A percentile compares a stretch with the other conserved stretches of the same genome.
Conservation (phyloP, 176 grass and related monocot genomes). For the Hordeum marinum region DNA sequence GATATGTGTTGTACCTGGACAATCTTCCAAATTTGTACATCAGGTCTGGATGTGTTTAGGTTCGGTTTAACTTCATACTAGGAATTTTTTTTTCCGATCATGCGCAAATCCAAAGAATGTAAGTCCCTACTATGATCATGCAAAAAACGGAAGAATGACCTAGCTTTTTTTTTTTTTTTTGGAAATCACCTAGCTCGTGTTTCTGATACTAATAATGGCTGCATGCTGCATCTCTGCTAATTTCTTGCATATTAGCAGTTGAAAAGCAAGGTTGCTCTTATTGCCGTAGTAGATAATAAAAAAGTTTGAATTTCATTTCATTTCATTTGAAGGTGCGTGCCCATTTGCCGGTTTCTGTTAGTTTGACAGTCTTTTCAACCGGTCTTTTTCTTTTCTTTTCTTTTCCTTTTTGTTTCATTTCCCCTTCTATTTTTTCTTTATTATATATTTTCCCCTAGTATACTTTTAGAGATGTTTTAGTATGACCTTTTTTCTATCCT, state of each 20-base stretch:
- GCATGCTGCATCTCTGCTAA: not conserved
- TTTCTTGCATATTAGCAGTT: not conserved
- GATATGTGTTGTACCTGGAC: not conserved
- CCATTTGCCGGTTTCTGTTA: no score
- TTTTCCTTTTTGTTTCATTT: no score
- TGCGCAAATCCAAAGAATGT: not conserved
- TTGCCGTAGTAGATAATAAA: not conserved
- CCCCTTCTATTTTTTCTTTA: no score
- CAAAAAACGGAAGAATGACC: no score
- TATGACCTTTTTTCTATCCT: no score
- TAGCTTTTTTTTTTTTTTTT: no score
- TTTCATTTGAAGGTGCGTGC: not conserved
- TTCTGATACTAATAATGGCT: not conserved
- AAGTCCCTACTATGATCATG: no score
- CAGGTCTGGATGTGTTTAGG: not conserved
- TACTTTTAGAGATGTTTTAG: no score
- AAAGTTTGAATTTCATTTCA: not conserved
- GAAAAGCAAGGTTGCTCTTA: not conserved
- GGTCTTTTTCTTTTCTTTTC: no score
- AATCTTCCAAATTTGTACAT: not conserved
- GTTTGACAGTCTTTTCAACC: no score
- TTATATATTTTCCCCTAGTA: no score
- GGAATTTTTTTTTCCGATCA: not conserved
- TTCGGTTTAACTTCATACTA: not conserved
- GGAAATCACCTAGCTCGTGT: not conserved